phyloP scores from a whole-genome alignment of 2,329 filamentous ascomycete species.

The Arthrobotrys sinensis region DNA sequence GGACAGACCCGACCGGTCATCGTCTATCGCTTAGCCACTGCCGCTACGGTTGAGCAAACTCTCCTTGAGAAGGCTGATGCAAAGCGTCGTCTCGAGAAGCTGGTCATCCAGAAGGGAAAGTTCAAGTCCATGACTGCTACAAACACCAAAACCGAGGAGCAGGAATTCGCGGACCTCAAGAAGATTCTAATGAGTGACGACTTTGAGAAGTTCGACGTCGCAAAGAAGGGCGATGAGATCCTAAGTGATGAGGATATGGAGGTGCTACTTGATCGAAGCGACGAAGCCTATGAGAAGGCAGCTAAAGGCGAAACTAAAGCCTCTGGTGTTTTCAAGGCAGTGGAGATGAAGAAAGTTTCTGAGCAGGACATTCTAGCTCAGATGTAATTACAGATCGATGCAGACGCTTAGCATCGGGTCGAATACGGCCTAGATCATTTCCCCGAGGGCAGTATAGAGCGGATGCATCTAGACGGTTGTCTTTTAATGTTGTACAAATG shows the following conservation, averaged over 20 bases:
- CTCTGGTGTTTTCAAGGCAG: constrained; percentile 57
- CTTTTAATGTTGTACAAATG: not conserved
- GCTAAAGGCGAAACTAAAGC: constrained; percentile 57
- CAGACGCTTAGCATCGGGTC: not conserved
- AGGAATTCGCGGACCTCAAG: constrained; percentile 69
- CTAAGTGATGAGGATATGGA: constrained; percentile 83
- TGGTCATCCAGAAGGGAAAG: constrained; percentile 94
- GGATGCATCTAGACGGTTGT: constrained; percentile 3
- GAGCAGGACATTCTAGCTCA: constrained; percentile 58
- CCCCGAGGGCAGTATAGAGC: not conserved
- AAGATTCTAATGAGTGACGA: constrained; percentile 81
- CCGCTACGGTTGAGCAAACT: constrained; percentile 90
- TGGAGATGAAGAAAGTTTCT: constrained; percentile 53
- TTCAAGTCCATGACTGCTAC: constrained; percentile 76
- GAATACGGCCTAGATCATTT: not conserved
- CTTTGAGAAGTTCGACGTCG: constrained; percentile 75
- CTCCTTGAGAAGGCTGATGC: constrained; percentile 89
- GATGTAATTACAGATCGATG: constrained; percentile 17
- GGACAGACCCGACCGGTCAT: constrained; percentile 93
- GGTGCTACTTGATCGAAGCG: constrained; percentile 82
- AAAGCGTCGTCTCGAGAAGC: constrained; percentile 90
- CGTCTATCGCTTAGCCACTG: constrained; percentile 92
- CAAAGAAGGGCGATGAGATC: constrained; percentile 75
- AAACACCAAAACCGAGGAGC: constrained; percentile 74
- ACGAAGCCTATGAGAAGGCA: constrained; percentile 73